Conservation (phyloP, 78 protist species). For the Tieghemostelium lacteum region DNA sequence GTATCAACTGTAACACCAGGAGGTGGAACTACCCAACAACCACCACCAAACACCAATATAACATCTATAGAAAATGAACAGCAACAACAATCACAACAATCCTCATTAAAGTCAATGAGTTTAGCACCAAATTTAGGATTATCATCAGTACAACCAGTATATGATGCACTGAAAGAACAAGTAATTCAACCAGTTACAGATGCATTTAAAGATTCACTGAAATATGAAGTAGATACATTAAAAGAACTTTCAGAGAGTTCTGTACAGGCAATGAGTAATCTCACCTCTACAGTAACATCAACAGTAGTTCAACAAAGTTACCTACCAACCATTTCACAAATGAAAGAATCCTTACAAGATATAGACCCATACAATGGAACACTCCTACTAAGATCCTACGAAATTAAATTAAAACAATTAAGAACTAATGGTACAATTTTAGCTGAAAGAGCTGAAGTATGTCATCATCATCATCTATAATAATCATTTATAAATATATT, state of each 20-base stretch:
- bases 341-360: conserved; percentile 32
- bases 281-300: conserved; percentile 7
- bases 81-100: background rate
- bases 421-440: conserved; percentile 38
- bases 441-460: conserved; percentile 44
- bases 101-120: background rate
- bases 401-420: conserved; percentile 56
- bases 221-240: conserved; percentile 32
- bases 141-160: conserved; percentile 50
- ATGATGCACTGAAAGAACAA: conserved; percentile 35
- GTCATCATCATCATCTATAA: too few species aligned
- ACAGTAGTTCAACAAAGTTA: conserved; percentile 5
- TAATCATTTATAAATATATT: background rate
- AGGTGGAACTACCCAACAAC: background rate
- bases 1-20: conserved; percentile 30
- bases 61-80: conserved; percentile 4
- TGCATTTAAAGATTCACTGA: conserved; percentile 26
- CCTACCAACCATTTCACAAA: conserved; percentile 45
- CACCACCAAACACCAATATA: background rate
- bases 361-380: conserved; percentile 63
- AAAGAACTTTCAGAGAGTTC: conserved; percentile 23
- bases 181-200: conserved; percentile 20
- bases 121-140: background rate
- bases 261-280: background rate
- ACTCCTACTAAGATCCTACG: conserved; percentile 31